Evolutionary conservation across 257 asterid species (phyloP), one percentile per base, ranked within the genome.

Genomic region (Salvia rosmarinus): DNA sequence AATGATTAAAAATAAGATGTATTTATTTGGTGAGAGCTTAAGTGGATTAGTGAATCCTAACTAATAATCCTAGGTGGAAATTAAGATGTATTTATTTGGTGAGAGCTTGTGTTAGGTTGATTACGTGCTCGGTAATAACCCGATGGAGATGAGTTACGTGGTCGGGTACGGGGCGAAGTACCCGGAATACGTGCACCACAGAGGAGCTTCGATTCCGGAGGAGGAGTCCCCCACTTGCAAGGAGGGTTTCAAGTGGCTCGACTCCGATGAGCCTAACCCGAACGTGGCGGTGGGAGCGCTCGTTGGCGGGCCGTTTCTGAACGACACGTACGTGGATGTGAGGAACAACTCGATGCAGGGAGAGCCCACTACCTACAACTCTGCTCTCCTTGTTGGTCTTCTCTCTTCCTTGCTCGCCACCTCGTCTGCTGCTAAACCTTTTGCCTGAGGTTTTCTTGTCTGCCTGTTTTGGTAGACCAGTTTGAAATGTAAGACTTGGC

Each of bases 301-400:
- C 4, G 96, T 91, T 0, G 97, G 98, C 0, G 98, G 98, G 11
- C 98, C 98, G 1, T 94, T 89, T 64, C 81, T 80, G 4, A 91
- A 93, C 30, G 98, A 88, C 37, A 59, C 97, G 0, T 94, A 78
- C 58, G 54, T 84, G 0, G 98, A 94, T 71, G 68, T 76, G 5
- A 86, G 98, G 77, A 91, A 94, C 81, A 94, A 94, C 68, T 86
- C 99, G 4, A 86, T 82, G 95, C 99, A 91, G 55, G 86, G 79
- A 1, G 98, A 94, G 73, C 99, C 97, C 9, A 91, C 78, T 74
- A 89, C 96, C 7, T 91, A 94, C 69, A 91, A 91, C 60, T 70
- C 86, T 60, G 97, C 99, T 6, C 73, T 84, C 72, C 25, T 91
- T 11, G 87, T 94, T 63, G 99, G 81, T 19, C 95, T 94, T 66